These are phyloP conservation scores for Leptographium lundbergii DNA, from an alignment of 2,329 filamentous ascomycete genomes.

Conservation along the genomic window DNA sequence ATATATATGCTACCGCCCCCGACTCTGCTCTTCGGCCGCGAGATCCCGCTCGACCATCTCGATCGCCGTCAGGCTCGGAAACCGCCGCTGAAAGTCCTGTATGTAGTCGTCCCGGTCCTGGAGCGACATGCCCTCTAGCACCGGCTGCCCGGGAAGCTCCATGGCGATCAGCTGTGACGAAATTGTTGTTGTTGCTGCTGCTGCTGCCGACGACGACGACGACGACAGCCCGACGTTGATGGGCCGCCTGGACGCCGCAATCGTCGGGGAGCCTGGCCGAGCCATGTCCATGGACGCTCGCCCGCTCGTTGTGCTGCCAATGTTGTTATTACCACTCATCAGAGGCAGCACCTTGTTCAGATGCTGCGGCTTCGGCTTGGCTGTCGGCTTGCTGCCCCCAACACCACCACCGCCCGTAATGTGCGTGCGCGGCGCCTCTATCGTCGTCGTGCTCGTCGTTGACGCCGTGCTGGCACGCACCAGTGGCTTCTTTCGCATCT, in stretches of 20 bases:
- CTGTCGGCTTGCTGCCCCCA: slow-evolving; percentile 28
- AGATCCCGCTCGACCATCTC: slow-evolving; percentile 75
- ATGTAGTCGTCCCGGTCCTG: slow-evolving; percentile 54
- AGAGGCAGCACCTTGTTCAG: slow-evolving; percentile 32
- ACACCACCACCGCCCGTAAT: neutral
- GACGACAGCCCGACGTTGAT: neutral
- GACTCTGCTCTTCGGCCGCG: slow-evolving; percentile 21
- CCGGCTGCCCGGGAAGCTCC: slow-evolving; percentile 34
- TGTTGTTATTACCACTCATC: neutral
- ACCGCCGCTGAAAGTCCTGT: slow-evolving; percentile 66
- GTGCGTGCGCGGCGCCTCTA: neutral
- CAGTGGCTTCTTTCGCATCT: slow-evolving; percentile 7
- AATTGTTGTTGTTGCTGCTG: slow-evolving; percentile 4
- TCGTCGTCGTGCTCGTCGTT: neutral
- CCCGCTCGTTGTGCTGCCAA: slow-evolving; percentile 19
- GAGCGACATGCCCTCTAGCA: slow-evolving; percentile 37
- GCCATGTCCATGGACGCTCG: neutral
- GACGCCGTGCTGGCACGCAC: neutral
- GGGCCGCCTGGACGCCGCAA: slow-evolving; percentile 8
- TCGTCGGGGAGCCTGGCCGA: slow-evolving; percentile 28
- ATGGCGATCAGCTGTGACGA: slow-evolving; percentile 26
- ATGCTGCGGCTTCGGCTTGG: slow-evolving; percentile 50
- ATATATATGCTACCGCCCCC: neutral
- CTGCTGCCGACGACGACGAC: slow-evolving; percentile 3
- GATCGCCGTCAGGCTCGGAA: slow-evolving; percentile 71